Evolutionary conservation across 257 asterid species (phyloP), one percentile per base, ranked within the genome.

Genomic region (Avicennia marina): DNA sequence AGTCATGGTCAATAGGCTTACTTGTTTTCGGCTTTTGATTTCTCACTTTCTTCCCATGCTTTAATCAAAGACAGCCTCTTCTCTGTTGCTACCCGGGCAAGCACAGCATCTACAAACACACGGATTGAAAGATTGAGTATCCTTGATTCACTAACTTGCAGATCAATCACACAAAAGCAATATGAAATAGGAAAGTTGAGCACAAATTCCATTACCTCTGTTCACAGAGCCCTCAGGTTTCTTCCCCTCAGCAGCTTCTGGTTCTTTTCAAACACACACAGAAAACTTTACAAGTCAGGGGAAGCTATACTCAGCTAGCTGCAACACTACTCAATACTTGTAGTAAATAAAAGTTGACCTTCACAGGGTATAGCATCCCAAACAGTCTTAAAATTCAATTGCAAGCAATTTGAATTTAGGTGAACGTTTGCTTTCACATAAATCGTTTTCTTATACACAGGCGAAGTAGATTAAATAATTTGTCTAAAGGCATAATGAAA

Each of bases 41-140:
- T 88, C 79, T 91, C 98, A 67, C 95, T 93, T 69, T 93, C 98
- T 73, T 93, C 98, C 98, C 98, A 93, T 31, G 98, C 98, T 72
- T 33, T 82, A 65, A 93, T 66, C 25, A 93, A 72, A 8, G 95
- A 78, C 36, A 80, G 2, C 73, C 84, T 86, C 81, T 93, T 93
- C 86, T 85, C 89, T 0, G 95, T 86, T 18, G 95, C 76, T 11
- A 93, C 87, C 19, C 91, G 79, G 3, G 94, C 71, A 63, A 93
- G 91, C 68, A 80, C 95, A 29, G 86, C 82, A 84, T 93, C 98
- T 93, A 51, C 9, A 6, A 1, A 66, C 17, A 58, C 5, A 62
- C 20, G 57, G 27, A 56, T 56, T 7, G 40, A 60, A 67, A 60
- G 16, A 15, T 20, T 25, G 12, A 49, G 13, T 16, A 11, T 59